A percentile compares a stretch with the other conserved stretches of the same genome.
phyloP scores from a whole-genome alignment of 345 rosid genomes.

The Citrus inodora region DNA sequence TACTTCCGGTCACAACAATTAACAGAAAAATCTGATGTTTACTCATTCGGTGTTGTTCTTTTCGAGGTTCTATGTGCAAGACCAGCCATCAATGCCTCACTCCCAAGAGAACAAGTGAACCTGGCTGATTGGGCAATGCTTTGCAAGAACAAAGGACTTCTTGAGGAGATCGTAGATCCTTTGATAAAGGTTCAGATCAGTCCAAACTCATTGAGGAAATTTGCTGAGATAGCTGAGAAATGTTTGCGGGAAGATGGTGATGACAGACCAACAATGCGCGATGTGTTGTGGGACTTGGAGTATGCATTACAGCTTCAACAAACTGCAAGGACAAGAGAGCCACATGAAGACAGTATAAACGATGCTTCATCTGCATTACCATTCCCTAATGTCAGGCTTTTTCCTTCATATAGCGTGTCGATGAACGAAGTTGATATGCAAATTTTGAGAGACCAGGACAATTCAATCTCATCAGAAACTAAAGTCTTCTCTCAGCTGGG shows the following conservation, averaged over 20 bases:
- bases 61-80: conserved; percentile 55
- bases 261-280: conserved; percentile 57
- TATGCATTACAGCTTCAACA: conserved; percentile 41
- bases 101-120: conserved; percentile 42
- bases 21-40: conserved; percentile 60
- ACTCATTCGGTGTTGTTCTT: conserved; percentile 57
- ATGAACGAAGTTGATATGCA: too few species aligned
- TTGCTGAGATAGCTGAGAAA: conserved; percentile 44
- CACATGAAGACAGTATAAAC: too few species aligned
- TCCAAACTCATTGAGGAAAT: conserved; percentile 44
- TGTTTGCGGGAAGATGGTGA: conserved; percentile 51
- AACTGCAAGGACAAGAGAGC: too few species aligned
- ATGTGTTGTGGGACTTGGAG: conserved; percentile 60
- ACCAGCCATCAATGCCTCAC: conserved; percentile 32
- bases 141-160: conserved; percentile 28
- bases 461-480: too few species aligned
- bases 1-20: conserved; percentile 42
- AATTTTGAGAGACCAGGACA: too few species aligned
- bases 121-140: conserved; percentile 48
- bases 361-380: too few species aligned
- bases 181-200: conserved; percentile 24
- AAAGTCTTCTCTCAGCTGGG: too few species aligned
- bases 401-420: too few species aligned
- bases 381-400: too few species aligned
- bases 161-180: conserved; percentile 46